Evolutionary conservation across 768 basidiomycete species (phyloP).

Genomic region (Rhodosporidiobolus sp.): DNA sequence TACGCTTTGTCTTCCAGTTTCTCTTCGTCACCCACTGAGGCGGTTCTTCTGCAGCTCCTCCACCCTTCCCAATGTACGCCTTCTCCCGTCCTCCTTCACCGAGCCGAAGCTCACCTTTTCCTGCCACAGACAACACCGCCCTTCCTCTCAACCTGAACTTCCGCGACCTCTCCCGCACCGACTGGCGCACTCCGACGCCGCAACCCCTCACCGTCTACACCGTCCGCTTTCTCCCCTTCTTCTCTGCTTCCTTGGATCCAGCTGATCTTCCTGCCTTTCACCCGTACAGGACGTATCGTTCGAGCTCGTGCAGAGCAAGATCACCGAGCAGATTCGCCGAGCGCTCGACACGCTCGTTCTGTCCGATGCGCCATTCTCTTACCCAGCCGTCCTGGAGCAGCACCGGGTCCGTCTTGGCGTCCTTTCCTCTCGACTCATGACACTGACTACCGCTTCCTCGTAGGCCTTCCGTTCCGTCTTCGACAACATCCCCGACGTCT

Average conservation of each 20-base stretch:
- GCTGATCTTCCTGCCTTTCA: not conserved
- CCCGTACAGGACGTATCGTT: constrained; percentile 32
- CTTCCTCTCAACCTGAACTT: constrained; percentile 32
- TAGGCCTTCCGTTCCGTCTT: constrained; percentile 21
- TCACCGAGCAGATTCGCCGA: constrained; percentile 26
- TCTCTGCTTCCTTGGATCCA: too few relatives aligned
- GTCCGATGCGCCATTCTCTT: constrained; percentile 4
- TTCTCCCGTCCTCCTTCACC: fast-evolving
- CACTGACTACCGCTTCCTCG: not conserved
- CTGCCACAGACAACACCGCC: constrained; percentile 32
- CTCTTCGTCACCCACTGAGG: too few relatives aligned
- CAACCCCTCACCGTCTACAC: constrained; percentile 18
- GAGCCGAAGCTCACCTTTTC: not conserved
- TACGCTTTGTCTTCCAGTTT: not conserved
- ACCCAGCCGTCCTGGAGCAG: constrained; percentile 27
- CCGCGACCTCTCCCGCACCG: constrained; percentile 29
- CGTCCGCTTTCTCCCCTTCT: not conserved
- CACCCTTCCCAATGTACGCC: constrained; percentile 34
- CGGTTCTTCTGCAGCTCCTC: constrained; percentile 15
- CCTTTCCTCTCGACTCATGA: not conserved
- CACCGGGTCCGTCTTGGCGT: constrained; percentile 11
- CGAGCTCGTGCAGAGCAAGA: constrained; percentile 30
- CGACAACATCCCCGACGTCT: constrained; percentile 16
- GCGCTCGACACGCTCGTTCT: constrained; percentile 36
- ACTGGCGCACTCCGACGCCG: not conserved